Percentiles rank a stretch among this genome's conserved stretches.
phyloP scores from a whole-genome alignment of 2,329 filamentous ascomycete species.

The Apiospora koreana region DNA sequence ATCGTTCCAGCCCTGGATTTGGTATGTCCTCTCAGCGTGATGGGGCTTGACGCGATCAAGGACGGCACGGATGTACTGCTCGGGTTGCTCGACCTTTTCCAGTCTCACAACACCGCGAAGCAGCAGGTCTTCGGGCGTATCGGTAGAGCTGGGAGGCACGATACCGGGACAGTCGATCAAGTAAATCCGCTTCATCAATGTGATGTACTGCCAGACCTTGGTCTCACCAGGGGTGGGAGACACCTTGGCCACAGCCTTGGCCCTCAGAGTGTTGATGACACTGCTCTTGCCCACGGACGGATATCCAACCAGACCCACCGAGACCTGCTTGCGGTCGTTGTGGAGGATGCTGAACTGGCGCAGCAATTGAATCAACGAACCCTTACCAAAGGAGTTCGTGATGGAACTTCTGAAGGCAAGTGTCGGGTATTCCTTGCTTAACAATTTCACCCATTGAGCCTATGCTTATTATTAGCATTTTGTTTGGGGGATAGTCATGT shows the following conservation, averaged over 20 bases:
- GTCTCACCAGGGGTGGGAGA: slow-evolving; percentile 82
- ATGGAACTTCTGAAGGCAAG: slow-evolving; percentile 93
- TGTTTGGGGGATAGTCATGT: not conserved
- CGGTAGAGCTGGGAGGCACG: slow-evolving; percentile 65
- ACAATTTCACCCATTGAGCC: slow-evolving; percentile 73
- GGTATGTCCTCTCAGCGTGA: slow-evolving; percentile 92
- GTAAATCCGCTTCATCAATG: slow-evolving; percentile 63
- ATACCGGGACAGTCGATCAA: slow-evolving; percentile 44
- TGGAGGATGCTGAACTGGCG: slow-evolving; percentile 92
- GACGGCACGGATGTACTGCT: slow-evolving; percentile 89
- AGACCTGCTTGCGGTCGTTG: slow-evolving; percentile 89
- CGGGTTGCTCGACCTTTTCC: slow-evolving; percentile 94
- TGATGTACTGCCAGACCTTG: slow-evolving; percentile 98
- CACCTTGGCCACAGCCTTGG: slow-evolving; percentile 63
- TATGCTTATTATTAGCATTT: not conserved
- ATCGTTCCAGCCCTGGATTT: slow-evolving; percentile 76
- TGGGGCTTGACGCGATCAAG: slow-evolving; percentile 78
- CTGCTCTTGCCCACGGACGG: slow-evolving; percentile 96
- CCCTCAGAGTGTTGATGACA: slow-evolving; percentile 93
- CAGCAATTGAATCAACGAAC: slow-evolving; percentile 86
- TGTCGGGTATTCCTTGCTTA: slow-evolving; percentile 91
- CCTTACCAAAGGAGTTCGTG: slow-evolving; percentile 96
- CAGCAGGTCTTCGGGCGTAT: slow-evolving; percentile 69
- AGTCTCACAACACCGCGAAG: slow-evolving; percentile 89
- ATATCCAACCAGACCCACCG: slow-evolving; percentile 81